Conservation (phyloP, 331 rosid species). For the Pyracantha coccinea region DNA sequence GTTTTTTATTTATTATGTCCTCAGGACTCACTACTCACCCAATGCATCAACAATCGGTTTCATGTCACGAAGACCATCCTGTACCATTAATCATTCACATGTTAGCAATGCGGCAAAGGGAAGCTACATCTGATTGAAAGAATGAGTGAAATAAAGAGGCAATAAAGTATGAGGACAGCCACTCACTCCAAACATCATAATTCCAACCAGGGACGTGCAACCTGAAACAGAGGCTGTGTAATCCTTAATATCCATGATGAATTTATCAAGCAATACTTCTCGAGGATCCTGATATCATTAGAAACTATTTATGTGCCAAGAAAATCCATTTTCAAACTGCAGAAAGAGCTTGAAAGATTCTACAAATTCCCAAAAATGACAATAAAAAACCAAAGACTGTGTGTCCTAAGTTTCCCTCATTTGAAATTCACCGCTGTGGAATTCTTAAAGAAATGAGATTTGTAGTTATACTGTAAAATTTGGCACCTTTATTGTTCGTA, state of each 20-base stretch:
- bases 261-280: conserved; percentile 31
- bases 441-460: neutral
- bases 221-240: conserved; percentile 46
- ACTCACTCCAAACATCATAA: conserved; percentile 75
- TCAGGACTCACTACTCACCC: conserved; percentile 65
- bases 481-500: conserved; percentile 26
- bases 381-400: neutral
- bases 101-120: conserved; percentile 5
- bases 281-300: conserved; percentile 28
- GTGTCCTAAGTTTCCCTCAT: neutral
- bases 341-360: neutral
- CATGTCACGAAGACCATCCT: conserved; percentile 56
- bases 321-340: too few relatives aligned
- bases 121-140: neutral
- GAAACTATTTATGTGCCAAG: neutral
- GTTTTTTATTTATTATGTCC: neutral
- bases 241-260: conserved; percentile 45
- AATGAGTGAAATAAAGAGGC: neutral
- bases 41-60: conserved; percentile 47
- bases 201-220: conserved; percentile 39
- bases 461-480: neutral
- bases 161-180: neutral
- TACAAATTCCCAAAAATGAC: neutral
- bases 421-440: neutral
- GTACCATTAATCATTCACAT: conserved; percentile 12